Conservation (phyloP, 306 rosid species). For the Cyamopsis tetragonoloba region DNA sequence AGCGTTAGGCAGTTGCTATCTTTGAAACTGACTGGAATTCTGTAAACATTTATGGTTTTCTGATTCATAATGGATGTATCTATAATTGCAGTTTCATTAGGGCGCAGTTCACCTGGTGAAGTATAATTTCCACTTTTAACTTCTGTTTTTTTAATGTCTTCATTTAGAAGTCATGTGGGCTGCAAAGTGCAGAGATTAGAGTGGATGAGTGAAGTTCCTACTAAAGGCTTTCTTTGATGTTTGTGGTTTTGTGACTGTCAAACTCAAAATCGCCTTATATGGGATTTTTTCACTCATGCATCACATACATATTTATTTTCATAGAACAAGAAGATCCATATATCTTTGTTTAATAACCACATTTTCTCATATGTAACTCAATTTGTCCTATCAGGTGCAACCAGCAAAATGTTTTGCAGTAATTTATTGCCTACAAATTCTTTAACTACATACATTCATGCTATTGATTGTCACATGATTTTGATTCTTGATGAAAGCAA, state of each 20-base stretch:
- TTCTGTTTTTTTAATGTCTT: background rate
- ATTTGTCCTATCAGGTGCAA: background rate
- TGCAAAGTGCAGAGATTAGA: background rate
- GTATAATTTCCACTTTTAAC: background rate
- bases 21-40: background rate
- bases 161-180: background rate
- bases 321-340: background rate
- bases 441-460: background rate
- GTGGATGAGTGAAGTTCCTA: slow-evolving; percentile 14
- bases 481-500: slow-evolving; percentile 9
- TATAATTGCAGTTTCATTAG: background rate
- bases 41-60: background rate
- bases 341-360: background rate
- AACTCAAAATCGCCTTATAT: background rate
- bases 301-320: background rate
- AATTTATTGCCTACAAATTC: background rate
- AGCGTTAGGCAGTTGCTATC: background rate
- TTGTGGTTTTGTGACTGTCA: background rate
- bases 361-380: background rate
- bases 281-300: background rate
- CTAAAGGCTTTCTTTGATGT: background rate
- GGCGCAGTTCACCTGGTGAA: background rate
- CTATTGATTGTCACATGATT: background rate
- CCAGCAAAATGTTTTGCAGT: background rate
- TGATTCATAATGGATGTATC: background rate